These are phyloP conservation scores for Podospora sp. DNA, from an alignment of 495 filamentous ascomycete genomes.

Conservation along the genomic window DNA sequence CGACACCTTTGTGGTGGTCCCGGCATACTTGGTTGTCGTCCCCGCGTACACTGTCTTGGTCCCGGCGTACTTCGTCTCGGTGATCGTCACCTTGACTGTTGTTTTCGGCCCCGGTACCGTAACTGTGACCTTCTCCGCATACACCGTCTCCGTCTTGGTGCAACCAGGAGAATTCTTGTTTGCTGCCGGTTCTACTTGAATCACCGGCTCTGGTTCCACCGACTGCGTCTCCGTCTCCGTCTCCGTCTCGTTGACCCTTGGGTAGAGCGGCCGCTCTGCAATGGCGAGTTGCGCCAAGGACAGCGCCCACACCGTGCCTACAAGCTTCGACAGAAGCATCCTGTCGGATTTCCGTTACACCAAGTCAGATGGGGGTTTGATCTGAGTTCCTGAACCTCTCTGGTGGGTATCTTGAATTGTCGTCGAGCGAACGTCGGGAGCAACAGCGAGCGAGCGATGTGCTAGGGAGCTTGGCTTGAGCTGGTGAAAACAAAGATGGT, in stretches of 20 bases:
- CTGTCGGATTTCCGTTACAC: conserved; percentile 16
- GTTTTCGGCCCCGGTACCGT: conserved; percentile 7
- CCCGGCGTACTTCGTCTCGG: background rate
- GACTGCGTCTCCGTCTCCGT: background rate
- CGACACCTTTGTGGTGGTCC: conserved; percentile 9
- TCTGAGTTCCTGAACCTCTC: conserved; percentile 23
- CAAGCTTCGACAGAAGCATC: conserved; percentile 36
- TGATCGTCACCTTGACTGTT: background rate
- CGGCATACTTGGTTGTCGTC: conserved; percentile 10
- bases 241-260: conserved; percentile 21
- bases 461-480: conserved; percentile 23
- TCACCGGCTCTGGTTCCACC: background rate
- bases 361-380: conserved; percentile 15
- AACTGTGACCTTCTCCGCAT: background rate
- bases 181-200: background rate
- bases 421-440: conserved; percentile 28
- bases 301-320: conserved; percentile 31
- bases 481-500: conserved; percentile 5
- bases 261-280: conserved; percentile 21
- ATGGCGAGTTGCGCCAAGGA: conserved; percentile 28
- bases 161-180: background rate
- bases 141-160: conserved; percentile 4
- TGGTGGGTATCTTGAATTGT: conserved; percentile 16
- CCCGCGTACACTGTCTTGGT: background rate
- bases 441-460: conserved; percentile 31